phyloP scores from a whole-genome alignment of 306 rosid species.

The Styphnolobium japonicum region DNA sequence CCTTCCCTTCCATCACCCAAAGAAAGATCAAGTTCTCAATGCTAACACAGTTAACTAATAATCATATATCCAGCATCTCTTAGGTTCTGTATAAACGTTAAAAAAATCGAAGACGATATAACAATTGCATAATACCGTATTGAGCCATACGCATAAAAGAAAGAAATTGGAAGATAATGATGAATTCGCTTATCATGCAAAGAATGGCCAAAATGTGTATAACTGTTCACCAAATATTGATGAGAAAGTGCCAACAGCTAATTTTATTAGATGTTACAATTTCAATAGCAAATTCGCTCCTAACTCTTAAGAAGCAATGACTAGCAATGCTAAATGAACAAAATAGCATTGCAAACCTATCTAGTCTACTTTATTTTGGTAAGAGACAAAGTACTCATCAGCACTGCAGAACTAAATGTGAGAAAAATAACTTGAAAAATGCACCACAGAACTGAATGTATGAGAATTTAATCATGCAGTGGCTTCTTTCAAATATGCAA shows the following conservation, averaged over 20 bases:
- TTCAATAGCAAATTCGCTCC: conserved; percentile 21
- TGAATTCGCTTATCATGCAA: background rate
- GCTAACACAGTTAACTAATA: no score
- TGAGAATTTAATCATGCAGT: conserved; percentile 44
- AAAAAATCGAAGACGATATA: no score
- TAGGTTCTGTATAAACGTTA: no score
- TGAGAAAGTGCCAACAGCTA: conserved; percentile 15
- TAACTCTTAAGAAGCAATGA: conserved; percentile 24
- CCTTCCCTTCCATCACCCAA: no score
- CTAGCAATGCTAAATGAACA: conserved; percentile 38
- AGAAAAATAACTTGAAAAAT: conserved; percentile 31
- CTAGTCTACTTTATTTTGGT: conserved; percentile 53
- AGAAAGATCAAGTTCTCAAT: no score
- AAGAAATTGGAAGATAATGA: background rate
- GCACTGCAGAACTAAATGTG: conserved; percentile 35
- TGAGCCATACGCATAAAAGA: background rate
- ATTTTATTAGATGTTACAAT: no score
- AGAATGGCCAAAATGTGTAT: background rate
- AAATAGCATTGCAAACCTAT: conserved; percentile 50
- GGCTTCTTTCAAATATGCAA: conserved; percentile 78
- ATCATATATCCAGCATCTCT: no score
- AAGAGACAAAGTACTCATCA: conserved; percentile 34
- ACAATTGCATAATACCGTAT: background rate
- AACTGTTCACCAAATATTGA: background rate
- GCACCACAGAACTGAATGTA: conserved; percentile 5